phyloP scores from a whole-genome alignment of 2,329 filamentous ascomycete genomes.

The Alternaria consortialis region DNA sequence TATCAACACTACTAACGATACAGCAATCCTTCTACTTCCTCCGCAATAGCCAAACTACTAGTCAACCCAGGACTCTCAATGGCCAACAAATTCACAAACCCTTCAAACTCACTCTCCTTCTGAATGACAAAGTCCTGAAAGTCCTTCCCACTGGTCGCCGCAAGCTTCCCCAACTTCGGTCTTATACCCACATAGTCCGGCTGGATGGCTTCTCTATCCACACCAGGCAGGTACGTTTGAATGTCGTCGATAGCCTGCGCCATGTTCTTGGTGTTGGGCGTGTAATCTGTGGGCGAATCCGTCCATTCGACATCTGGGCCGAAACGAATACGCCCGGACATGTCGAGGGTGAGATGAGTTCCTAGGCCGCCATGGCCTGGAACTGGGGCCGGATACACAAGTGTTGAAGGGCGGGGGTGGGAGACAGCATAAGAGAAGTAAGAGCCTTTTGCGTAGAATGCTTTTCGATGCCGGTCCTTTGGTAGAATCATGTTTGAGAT shows the following conservation, averaged over 20 bases:
- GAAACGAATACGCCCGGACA: conserved; percentile 84
- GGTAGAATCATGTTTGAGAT: conserved; percentile 86
- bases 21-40: conserved; percentile 71
- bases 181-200: conserved; percentile 92
- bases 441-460: conserved; percentile 91
- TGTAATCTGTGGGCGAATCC: conserved; percentile 72
- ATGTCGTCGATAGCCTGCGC: conserved; percentile 77
- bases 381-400: conserved; percentile 88
- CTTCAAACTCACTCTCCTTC: conserved; percentile 77
- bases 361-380: conserved; percentile 86
- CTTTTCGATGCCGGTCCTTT: conserved; percentile 60
- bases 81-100: conserved; percentile 88
- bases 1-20: conserved; percentile 49
- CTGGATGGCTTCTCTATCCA: conserved; percentile 71
- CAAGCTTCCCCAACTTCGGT: conserved; percentile 77
- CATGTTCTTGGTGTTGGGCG: conserved; percentile 70
- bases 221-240: conserved; percentile 75
- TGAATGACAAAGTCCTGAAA: conserved; percentile 87
- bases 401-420: conserved; percentile 70
- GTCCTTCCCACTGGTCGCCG: conserved; percentile 68
- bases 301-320: conserved; percentile 98
- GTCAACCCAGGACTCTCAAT: conserved; percentile 95
- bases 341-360: conserved; percentile 91
- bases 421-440: conserved; percentile 86
- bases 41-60: conserved; percentile 83